Percentiles rank a stretch among this genome's conserved stretches.
Evolutionary conservation across 75 land plant species (phyloP).

Genomic region (Sequoia sempervirens): DNA sequence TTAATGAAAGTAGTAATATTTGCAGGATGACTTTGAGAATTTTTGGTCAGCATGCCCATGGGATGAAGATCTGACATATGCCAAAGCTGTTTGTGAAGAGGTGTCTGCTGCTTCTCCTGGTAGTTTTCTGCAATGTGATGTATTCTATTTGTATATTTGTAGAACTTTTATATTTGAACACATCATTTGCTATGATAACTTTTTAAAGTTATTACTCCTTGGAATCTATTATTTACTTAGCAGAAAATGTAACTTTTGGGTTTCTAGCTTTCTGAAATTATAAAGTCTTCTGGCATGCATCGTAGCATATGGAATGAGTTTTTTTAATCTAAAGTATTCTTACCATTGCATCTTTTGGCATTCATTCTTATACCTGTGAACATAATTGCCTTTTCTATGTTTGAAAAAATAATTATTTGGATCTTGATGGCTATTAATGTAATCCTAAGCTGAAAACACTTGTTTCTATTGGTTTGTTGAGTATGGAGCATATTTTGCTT

Average conservation of each 20-base stretch:
- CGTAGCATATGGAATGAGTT: not conserved
- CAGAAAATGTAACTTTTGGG: not conserved
- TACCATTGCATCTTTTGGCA: not conserved
- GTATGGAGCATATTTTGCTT: not conserved
- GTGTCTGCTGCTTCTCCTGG: constrained; percentile 25
- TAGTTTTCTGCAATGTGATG: not conserved
- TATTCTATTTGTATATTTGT: not conserved
- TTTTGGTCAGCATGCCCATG: constrained; percentile 98
- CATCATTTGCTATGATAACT: not conserved
- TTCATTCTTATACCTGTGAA: not conserved
- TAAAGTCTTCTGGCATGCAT: not conserved
- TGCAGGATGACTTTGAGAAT: constrained; percentile 94
- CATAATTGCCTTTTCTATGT: not conserved
- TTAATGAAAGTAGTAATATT: constrained; percentile 2
- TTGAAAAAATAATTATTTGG: not conserved
- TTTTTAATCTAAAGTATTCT: not conserved
- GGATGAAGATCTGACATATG: constrained; percentile 95
- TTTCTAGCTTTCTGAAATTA: not conserved
- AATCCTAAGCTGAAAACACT: not conserved
- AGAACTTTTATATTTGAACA: not conserved
- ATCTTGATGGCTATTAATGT: not conserved
- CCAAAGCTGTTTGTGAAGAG: constrained; percentile 89
- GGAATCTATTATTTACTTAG: not conserved
- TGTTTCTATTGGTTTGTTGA: not conserved
- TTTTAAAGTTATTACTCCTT: not conserved